These are phyloP conservation scores for Orbilia brochopaga DNA, from an alignment of 2,329 filamentous ascomycete genomes.

Conservation along the genomic window DNA sequence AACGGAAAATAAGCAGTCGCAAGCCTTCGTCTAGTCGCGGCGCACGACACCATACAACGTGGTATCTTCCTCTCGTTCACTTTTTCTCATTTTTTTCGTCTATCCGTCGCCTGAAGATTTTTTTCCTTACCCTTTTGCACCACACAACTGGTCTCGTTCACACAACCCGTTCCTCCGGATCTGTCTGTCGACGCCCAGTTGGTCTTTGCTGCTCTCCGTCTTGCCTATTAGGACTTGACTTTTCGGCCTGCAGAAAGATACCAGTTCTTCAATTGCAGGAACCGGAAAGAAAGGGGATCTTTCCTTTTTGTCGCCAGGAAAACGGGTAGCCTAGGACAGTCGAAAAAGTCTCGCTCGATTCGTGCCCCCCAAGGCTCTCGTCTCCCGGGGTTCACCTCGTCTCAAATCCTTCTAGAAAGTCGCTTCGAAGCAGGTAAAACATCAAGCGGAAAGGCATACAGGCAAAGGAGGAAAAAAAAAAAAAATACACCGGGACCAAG, in stretches of 20 bases:
- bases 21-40: conserved; percentile 23
- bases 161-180: not conserved
- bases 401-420: conserved; percentile 51
- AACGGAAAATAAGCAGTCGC: conserved; percentile 9
- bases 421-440: conserved; percentile 51
- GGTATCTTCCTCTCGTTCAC: conserved; percentile 19
- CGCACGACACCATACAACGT: conserved; percentile 48
- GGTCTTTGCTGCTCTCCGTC: conserved; percentile 7
- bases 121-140: conserved; percentile 13
- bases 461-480: conserved; percentile 22
- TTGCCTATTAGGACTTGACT: conserved; percentile 16
- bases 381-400: conserved; percentile 51
- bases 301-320: conserved; percentile 16
- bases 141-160: not conserved
- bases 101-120: conserved; percentile 30
- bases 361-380: conserved; percentile 47
- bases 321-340: conserved; percentile 39
- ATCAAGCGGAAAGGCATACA: conserved; percentile 10
- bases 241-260: conserved; percentile 13
- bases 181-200: conserved; percentile 6
- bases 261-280: conserved; percentile 26
- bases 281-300: conserved; percentile 24
- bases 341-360: conserved; percentile 44
- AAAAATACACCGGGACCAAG: conserved; percentile 34
- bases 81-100: conserved; percentile 6